phyloP scores from a whole-genome alignment of 352 stramenopile species.

The Pythium rishiriense region DNA sequence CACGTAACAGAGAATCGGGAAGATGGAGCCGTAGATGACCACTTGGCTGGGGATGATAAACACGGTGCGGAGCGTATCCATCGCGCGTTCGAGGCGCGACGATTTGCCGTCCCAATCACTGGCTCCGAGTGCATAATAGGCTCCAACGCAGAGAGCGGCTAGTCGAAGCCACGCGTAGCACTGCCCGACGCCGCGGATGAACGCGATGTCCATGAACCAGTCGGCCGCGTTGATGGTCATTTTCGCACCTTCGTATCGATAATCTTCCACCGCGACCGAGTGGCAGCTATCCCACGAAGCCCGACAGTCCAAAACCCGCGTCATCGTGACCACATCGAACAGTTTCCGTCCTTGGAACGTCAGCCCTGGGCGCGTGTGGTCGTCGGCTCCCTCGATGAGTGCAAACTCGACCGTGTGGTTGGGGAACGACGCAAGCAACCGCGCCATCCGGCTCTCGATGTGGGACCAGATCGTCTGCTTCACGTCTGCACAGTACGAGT shows the following conservation, averaged over 20 bases:
- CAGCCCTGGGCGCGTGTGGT: slow-evolving; percentile 11
- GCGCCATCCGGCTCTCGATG: neutral
- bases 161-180: slow-evolving; percentile 8
- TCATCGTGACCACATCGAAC: slow-evolving; percentile 22
- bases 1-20: slow-evolving; percentile 46
- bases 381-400: slow-evolving; percentile 22
- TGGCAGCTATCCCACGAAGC: neutral
- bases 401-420: slow-evolving; percentile 17
- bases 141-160: neutral
- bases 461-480: slow-evolving; percentile 16
- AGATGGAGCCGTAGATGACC: slow-evolving; percentile 42
- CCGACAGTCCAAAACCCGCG: neutral
- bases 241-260: neutral
- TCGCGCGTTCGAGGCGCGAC: neutral
- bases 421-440: slow-evolving; percentile 4
- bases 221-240: slow-evolving; percentile 6
- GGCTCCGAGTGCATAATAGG: neutral
- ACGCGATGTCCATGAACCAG: slow-evolving; percentile 1
- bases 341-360: slow-evolving; percentile 12
- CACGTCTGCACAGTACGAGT: slow-evolving; percentile 9
- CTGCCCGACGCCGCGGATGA: slow-evolving; percentile 3
- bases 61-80: slow-evolving; percentile 20
- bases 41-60: slow-evolving; percentile 45
- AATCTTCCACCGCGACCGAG: slow-evolving; percentile 35
- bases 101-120: neutral